These are phyloP conservation scores for Incumbomyces lentus DNA, from an alignment of 2,329 filamentous ascomycete species.

Conservation along the genomic window DNA sequence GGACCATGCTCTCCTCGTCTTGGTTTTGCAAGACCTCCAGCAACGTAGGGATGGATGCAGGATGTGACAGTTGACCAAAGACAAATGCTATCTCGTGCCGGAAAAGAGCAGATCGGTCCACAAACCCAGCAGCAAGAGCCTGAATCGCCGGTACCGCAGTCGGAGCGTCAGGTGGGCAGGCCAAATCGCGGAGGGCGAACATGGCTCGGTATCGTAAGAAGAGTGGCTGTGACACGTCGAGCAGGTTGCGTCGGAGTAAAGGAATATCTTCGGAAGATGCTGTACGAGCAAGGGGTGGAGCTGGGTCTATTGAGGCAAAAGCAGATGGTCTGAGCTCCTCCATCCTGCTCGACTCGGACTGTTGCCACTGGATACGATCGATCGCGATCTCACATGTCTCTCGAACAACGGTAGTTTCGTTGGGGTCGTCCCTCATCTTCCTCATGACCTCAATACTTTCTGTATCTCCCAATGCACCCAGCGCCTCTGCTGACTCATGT, in stretches of 20 bases:
- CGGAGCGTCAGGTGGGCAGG: slow-evolving; percentile 81
- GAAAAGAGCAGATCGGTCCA: slow-evolving; percentile 82
- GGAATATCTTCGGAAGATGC: slow-evolving; percentile 53
- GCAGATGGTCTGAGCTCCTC: slow-evolving; percentile 81
- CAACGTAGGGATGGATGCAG: slow-evolving; percentile 88
- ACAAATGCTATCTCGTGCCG: slow-evolving; percentile 97
- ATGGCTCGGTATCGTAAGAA: slow-evolving; percentile 95
- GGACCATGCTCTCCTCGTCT: slow-evolving; percentile 87
- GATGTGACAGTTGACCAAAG: slow-evolving; percentile 90
- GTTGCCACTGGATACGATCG: slow-evolving; percentile 87
- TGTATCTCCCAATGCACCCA: slow-evolving; percentile 72
- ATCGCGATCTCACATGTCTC: slow-evolving; percentile 98
- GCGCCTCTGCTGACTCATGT: slow-evolving; percentile 90
- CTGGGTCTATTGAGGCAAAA: slow-evolving; percentile 91
- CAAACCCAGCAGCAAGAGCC: slow-evolving; percentile 74
- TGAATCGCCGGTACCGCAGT: slow-evolving; percentile 80
- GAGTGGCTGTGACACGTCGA: slow-evolving; percentile 68
- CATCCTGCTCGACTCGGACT: slow-evolving; percentile 56
- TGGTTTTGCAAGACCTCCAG: slow-evolving; percentile 65
- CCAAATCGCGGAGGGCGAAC: slow-evolving; percentile 92
- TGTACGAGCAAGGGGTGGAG: slow-evolving; percentile 72
- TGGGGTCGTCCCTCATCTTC: slow-evolving; percentile 60
- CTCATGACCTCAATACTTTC: slow-evolving; percentile 64
- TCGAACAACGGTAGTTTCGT: slow-evolving; percentile 69
- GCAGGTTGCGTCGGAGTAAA: slow-evolving; percentile 63